Evolutionary conservation across 129 eudicot genomes (phyloP), one percentile per base, ranked within the genome.

Genomic region (Escallonia rubra): DNA sequence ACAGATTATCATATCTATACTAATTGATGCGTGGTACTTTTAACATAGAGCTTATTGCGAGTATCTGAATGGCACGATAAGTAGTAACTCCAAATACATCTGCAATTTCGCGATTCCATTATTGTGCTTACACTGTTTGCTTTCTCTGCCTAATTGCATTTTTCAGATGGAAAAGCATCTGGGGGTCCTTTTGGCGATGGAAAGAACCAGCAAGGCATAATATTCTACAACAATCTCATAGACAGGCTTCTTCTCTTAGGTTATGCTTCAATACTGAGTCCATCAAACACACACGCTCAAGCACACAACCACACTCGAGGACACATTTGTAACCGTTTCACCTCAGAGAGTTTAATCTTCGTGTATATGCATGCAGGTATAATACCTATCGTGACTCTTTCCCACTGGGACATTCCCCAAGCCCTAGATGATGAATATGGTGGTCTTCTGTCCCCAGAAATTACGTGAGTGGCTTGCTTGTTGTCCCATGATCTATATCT

Each of bases 341-440:
- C 34, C 34, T 23, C 34, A 23, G 34, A 23, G 0, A 23, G 34
- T 23, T 23, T 23, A 52, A 51, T 1, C 3, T 45, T 23, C 34
- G 1, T 23, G 34, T 23, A 23, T 23, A 23, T 23, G 34, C 34
- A 23, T 44, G 68, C 74, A 84, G 95, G 83, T 65, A 53, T 84
- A 53, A 78, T 68, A 54, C 91, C 96, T 43, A 79, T 53, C 56
- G 86, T 80, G 61, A 88, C 96, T 69, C 76, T 88, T 12, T 82
- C 85, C 52, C 96, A 88, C 65, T 82, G 82, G 78, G 96, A 88
- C 73, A 75, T 80, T 63, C 91, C 96, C 8, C 87, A 87, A 77
- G 87, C 78, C 41, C 53, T 87, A 43, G 86, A 87, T 74, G 90
- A 87, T 12, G 86, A 79, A 34, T 88, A 88, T 59, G 88, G 91